Percentiles rank a stretch among this genome's conserved stretches.
Conservation (phyloP, 2,329 filamentous ascomycete genomes). For the Elsinoe fawcettii region DNA sequence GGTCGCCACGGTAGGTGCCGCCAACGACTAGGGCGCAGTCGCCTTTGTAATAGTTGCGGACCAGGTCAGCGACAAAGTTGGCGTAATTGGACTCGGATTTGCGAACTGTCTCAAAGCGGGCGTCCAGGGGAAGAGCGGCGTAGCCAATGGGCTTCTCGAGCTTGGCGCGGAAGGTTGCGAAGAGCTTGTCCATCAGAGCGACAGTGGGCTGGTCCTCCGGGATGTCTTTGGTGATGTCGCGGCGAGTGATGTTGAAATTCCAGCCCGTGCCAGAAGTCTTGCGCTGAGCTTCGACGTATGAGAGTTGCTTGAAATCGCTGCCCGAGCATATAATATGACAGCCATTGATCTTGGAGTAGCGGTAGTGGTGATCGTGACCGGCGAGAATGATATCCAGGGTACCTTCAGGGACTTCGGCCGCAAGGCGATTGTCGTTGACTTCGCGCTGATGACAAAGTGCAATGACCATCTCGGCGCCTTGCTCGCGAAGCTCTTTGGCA, state of each 20-base stretch:
- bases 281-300: slow-evolving; percentile 71
- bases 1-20: slow-evolving; percentile 79
- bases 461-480: slow-evolving; percentile 76
- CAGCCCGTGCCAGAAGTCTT: slow-evolving; percentile 48
- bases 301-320: slow-evolving; percentile 86
- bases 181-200: slow-evolving; percentile 59
- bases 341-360: slow-evolving; percentile 66
- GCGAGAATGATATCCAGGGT: slow-evolving; percentile 79
- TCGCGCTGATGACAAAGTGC: slow-evolving; percentile 80
- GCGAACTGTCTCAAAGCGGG: slow-evolving; percentile 75
- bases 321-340: slow-evolving; percentile 81
- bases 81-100: slow-evolving; percentile 72
- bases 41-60: slow-evolving; percentile 71
- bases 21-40: slow-evolving; percentile 80
- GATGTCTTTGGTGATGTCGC: slow-evolving; percentile 65
- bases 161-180: slow-evolving; percentile 64
- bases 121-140: slow-evolving; percentile 73
- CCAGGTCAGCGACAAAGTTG: slow-evolving; percentile 87
- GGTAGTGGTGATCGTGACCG: slow-evolving; percentile 86
- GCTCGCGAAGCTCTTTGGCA: slow-evolving; percentile 61
- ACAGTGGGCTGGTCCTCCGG: slow-evolving; percentile 55
- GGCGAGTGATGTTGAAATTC: slow-evolving; percentile 69
- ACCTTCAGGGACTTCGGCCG: slow-evolving; percentile 60
- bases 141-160: slow-evolving; percentile 78
- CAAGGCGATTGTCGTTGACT: slow-evolving; percentile 82